Percentiles rank a stretch among this genome's conserved stretches.
These are phyloP conservation scores for Rhizodiscina lignyota DNA, from an alignment of 495 filamentous ascomycete genomes.

Conservation along the genomic window DNA sequence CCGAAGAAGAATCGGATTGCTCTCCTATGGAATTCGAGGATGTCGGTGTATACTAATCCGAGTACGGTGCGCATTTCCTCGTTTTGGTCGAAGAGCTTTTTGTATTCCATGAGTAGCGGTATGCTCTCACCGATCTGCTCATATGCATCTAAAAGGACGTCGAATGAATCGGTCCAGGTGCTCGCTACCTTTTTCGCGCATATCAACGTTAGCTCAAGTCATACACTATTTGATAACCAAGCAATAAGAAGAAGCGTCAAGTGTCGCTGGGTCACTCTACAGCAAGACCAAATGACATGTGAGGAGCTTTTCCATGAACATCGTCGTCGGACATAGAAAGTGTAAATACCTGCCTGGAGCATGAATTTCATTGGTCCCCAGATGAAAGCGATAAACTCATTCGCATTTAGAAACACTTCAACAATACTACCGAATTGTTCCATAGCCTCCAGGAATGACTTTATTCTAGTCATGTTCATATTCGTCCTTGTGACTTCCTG, in stretches of 20 bases:
- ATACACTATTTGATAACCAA: no score
- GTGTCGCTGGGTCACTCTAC: not conserved
- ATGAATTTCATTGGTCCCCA: slow-evolving; percentile 13
- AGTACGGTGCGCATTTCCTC: slow-evolving; percentile 17
- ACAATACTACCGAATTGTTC: slow-evolving; percentile 6
- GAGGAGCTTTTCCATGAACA: not conserved
- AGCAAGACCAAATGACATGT: not conserved
- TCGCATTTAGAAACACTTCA: slow-evolving; percentile 6
- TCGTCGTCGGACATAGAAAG: no score
- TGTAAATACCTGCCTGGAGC: slow-evolving; percentile 5
- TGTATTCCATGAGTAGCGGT: slow-evolving; percentile 21
- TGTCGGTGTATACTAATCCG: slow-evolving; percentile 26
- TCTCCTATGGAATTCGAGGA: slow-evolving; percentile 26
- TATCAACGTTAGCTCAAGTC: no score
- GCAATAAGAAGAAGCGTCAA: no score
- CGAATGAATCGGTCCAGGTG: slow-evolving; percentile 19
- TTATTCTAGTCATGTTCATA: slow-evolving; percentile 2
- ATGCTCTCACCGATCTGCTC: slow-evolving; percentile 23
- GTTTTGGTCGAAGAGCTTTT: slow-evolving; percentile 15
- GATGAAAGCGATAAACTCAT: slow-evolving; percentile 6
- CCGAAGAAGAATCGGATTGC: slow-evolving; percentile 20
- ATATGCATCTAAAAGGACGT: slow-evolving; percentile 26
- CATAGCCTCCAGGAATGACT: slow-evolving; percentile 8
- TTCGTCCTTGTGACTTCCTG: slow-evolving; percentile 5
- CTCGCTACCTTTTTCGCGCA: slow-evolving; percentile 20